Percentiles rank a stretch among this genome's conserved stretches.
Conservation (phyloP, 2,329 filamentous ascomycete species). For the Colletotrichum camelliae region DNA sequence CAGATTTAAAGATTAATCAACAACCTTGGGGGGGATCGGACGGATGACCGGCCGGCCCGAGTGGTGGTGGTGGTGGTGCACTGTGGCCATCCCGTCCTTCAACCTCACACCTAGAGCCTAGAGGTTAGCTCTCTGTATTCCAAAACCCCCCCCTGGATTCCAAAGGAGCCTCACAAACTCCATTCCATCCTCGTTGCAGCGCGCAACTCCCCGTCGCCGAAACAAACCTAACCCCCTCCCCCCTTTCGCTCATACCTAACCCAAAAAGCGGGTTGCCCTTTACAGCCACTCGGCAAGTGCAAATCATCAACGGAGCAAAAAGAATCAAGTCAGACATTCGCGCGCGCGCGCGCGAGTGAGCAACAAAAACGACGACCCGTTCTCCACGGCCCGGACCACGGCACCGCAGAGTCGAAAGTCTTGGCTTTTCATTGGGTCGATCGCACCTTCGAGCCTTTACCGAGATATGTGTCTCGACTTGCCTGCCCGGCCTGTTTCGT, state of each 20-base stretch:
- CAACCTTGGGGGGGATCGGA: neutral
- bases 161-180: neutral
- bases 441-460: neutral
- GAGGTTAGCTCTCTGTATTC: neutral
- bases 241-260: neutral
- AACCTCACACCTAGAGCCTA: neutral
- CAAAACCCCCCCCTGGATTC: neutral
- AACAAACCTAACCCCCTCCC: neutral
- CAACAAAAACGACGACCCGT: neutral
- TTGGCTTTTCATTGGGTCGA: neutral
- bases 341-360: neutral
- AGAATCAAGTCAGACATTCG: neutral
- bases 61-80: neutral
- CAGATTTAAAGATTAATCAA: neutral
- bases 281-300: neutral
- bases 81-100: neutral
- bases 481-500: neutral
- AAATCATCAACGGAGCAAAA: neutral
- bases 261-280: neutral
- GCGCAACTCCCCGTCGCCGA: neutral
- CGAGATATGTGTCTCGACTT: neutral
- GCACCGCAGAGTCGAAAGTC: neutral
- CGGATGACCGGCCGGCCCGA: neutral
- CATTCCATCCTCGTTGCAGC: neutral
- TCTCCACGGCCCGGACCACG: constrained; percentile 2